Conservation (phyloP, 1,284 basidiomycete species). For the Pisolithus thermaeus region DNA sequence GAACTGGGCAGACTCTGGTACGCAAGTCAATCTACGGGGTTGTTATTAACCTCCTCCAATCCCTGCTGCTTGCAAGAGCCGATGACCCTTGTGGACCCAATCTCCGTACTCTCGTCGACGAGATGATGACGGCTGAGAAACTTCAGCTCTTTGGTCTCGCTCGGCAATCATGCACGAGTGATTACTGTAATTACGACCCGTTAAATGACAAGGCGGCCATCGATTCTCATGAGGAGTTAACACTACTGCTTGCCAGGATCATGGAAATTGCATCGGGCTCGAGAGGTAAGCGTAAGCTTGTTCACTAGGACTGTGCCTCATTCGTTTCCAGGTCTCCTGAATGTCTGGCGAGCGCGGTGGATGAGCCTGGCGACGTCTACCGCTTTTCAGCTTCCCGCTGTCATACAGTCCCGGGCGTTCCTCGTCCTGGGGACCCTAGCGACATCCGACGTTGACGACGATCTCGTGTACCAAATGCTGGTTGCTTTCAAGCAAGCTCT, state of each 20-base stretch:
- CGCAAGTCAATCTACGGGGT: constrained; percentile 79
- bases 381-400: constrained; percentile 89
- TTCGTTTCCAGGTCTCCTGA: constrained; percentile 61
- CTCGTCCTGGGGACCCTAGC: constrained; percentile 79
- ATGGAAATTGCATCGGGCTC: constrained; percentile 63
- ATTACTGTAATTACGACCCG: constrained; percentile 54
- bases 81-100: constrained; percentile 56
- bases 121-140: constrained; percentile 51
- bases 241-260: constrained; percentile 58
- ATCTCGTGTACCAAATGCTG: constrained; percentile 84
- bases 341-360: constrained; percentile 92
- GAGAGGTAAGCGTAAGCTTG: constrained; percentile 45
- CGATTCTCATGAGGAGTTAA: constrained; percentile 63
- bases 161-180: constrained; percentile 55
- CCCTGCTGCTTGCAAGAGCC: constrained; percentile 54
- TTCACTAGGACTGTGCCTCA: constrained; percentile 3
- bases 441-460: constrained; percentile 78
- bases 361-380: constrained; percentile 89
- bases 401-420: constrained; percentile 87
- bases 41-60: constrained; percentile 75
- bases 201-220: constrained; percentile 57
- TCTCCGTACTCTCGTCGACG: constrained; percentile 56
- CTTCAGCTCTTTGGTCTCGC: constrained; percentile 72
- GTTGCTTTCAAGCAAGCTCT: constrained; percentile 73
- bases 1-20: constrained; percentile 66